These are phyloP conservation scores for Biscogniauxia sp. DNA, from an alignment of 2,329 filamentous ascomycete species.

Conservation along the genomic window DNA sequence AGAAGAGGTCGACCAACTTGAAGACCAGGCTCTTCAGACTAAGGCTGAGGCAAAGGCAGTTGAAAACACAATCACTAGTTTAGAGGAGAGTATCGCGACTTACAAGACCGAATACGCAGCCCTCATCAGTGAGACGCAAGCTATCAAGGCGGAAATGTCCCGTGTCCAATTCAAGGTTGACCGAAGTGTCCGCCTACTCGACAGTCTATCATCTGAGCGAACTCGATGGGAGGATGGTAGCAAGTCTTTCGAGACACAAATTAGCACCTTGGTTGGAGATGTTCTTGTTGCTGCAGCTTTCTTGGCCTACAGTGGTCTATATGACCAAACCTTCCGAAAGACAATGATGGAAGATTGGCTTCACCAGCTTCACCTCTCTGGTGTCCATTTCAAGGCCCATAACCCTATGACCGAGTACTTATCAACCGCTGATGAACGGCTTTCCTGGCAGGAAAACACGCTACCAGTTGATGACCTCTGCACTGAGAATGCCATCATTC, in stretches of 20 bases:
- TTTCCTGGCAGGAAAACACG: slow-evolving; percentile 92
- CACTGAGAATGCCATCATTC: slow-evolving; percentile 96
- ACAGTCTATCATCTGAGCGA: slow-evolving; percentile 92
- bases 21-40: slow-evolving; percentile 85
- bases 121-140: slow-evolving; percentile 93
- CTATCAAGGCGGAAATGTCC: slow-evolving; percentile 95
- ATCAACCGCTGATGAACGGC: slow-evolving; percentile 90
- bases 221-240: slow-evolving; percentile 94
- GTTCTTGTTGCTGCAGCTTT: slow-evolving; percentile 96
- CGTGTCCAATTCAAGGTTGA: slow-evolving; percentile 98
- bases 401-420: slow-evolving; percentile 96
- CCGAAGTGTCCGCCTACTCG: slow-evolving; percentile 87
- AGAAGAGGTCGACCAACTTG: slow-evolving; percentile 82
- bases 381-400: slow-evolving; percentile 86
- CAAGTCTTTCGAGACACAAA: slow-evolving; percentile 97
- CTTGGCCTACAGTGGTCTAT: slow-evolving; percentile 93
- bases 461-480: slow-evolving; percentile 95
- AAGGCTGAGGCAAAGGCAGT: slow-evolving; percentile 92
- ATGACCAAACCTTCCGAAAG: slow-evolving; percentile 97
- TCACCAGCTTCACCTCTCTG: slow-evolving; percentile 88
- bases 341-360: slow-evolving; percentile 98
- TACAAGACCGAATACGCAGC: slow-evolving; percentile 97
- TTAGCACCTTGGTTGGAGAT: slow-evolving; percentile 92
- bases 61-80: slow-evolving; percentile 76
- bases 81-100: slow-evolving; percentile 87